Conservation (phyloP, 2,329 filamentous ascomycete genomes). For the Diaporthe vaccinii region DNA sequence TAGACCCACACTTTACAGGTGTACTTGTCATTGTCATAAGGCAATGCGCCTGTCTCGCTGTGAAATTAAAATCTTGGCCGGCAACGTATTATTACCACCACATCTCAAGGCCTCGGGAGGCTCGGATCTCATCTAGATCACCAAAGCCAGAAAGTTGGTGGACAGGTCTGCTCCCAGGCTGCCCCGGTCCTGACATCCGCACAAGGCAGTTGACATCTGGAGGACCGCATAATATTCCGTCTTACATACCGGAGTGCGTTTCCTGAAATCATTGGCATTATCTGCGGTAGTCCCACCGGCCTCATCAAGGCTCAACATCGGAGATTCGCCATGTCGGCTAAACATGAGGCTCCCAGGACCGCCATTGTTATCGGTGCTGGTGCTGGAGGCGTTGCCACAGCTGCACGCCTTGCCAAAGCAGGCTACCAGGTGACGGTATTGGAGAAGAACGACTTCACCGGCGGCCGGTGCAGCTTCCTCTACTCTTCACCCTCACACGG, state of each 20-base stretch:
- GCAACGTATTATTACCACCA: neutral
- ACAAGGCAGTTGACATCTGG: neutral
- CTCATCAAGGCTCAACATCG: neutral
- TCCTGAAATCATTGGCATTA: neutral
- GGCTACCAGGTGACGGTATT: constrained; percentile 80
- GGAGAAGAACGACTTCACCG: constrained; percentile 82
- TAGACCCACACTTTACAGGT: neutral
- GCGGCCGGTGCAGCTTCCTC: constrained; percentile 78
- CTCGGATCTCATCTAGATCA: neutral
- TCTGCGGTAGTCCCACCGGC: neutral
- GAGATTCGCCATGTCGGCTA: constrained; percentile 18
- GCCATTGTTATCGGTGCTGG: constrained; percentile 68
- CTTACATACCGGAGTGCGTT: neutral
- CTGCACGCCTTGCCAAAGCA: constrained; percentile 78
- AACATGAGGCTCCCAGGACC: constrained; percentile 24
- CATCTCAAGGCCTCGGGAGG: neutral
- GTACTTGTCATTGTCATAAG: neutral
- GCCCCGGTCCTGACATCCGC: neutral
- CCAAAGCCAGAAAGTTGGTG: neutral
- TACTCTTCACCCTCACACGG: constrained; percentile 46
- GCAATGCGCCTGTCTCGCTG: neutral
- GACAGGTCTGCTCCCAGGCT: neutral
- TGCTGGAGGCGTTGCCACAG: constrained; percentile 78
- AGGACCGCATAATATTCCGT: neutral
- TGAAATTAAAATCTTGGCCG: neutral